Base-by-base conservation (phyloP, 306 rosid genomes). In the Arachis stenosperma region DNA sequence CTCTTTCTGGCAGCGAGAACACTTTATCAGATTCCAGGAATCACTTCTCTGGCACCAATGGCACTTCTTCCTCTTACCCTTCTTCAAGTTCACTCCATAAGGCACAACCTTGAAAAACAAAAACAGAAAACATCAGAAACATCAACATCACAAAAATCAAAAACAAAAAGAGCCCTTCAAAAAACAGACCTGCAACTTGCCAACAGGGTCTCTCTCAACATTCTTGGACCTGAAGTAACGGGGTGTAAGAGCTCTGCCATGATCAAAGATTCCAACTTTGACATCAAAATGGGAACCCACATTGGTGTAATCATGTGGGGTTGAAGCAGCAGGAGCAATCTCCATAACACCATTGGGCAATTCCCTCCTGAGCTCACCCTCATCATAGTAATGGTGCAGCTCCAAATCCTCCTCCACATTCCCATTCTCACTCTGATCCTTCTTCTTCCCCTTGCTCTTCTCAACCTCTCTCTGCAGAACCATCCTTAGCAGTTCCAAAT, bases 281-380 rank as follows among this genome's bases (percentile, higher is more conserved):
- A 79, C 82, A 73, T 75, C 82, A 56, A 71, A 77, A 61, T 82
- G 73, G 15, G 92, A 82, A 83, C 78, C 87, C 62, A 66, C 89
- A 86, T 90, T 90, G 83, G 87, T 69, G 47, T 73, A 52, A 52
- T 52, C 84, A 29, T 43, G 56, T 1, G 79, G 81, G 7, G 86
- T 78, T 13, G 89, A 79, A 9, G 88, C 84, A 30, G 91, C 88
- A 29, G 90, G 84, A 27, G 96, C 87, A 57, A 91, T 95, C 62
- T 89, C 97, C 98, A 90, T 91, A 15, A 83, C 77, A n/a, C 96
- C 99, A 75, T 95, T 85, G 0, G 99, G 97, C 77, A 95, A 86
- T 77, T 91, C 90, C 70, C 90, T 85, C 22, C 75, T 91, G 61
- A 94, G 73, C 70, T 83, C 91, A 22, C 71, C 82, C 9, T 85